These are phyloP conservation scores for Chrysanthemum seticuspe DNA, from an alignment of 129 eudicot genomes.

Conservation along the genomic window DNA sequence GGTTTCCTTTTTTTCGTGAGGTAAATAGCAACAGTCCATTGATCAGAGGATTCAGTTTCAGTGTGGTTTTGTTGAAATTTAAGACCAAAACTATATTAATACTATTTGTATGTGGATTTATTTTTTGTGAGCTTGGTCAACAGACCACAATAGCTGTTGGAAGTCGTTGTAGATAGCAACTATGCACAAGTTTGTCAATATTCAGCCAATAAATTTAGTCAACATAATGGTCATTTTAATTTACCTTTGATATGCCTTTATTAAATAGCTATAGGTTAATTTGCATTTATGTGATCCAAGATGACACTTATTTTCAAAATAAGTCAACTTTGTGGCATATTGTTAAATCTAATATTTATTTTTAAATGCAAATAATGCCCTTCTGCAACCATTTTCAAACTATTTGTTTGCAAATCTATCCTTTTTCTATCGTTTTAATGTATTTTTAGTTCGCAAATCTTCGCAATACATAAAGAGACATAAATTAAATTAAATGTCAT, in stretches of 20 bases:
- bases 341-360: too few relatives aligned
- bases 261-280: too few relatives aligned
- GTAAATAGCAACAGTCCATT: background rate
- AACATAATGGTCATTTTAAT: background rate
- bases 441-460: too few relatives aligned
- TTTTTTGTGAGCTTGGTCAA: background rate
- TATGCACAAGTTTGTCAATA: background rate
- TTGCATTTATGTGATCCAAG: too few relatives aligned
- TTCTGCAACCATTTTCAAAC: too few relatives aligned
- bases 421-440: too few relatives aligned
- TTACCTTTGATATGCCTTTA: background rate
- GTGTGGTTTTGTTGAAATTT: background rate
- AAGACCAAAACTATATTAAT: slow-evolving; percentile 4
- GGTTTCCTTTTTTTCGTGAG: background rate
- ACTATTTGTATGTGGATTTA: background rate
- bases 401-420: too few relatives aligned
- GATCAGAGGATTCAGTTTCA: background rate
- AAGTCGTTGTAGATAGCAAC: background rate
- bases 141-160: background rate
- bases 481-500: too few relatives aligned
- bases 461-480: too few relatives aligned
- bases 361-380: too few relatives aligned
- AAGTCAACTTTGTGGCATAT: too few relatives aligned
- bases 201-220: background rate
- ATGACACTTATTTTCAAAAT: too few relatives aligned